Evolutionary conservation across 73 alveolate genomes (phyloP).

Genomic region (Paramecium primaurelia): DNA sequence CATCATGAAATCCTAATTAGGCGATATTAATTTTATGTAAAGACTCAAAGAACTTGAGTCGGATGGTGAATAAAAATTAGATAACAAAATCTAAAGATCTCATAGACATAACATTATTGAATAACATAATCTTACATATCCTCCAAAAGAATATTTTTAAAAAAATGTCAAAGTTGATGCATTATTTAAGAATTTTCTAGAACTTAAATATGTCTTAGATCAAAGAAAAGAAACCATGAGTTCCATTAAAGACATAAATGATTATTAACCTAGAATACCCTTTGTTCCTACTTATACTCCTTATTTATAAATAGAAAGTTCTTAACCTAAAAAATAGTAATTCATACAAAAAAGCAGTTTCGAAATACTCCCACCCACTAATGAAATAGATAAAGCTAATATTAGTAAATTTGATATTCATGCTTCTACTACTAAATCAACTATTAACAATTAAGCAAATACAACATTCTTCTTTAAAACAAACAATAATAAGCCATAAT

Average conservation of each 20-base stretch:
- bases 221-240: not conserved
- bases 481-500: not conserved
- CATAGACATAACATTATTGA: not conserved
- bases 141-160: constrained; percentile 31
- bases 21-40: not conserved
- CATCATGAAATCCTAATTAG: not conserved
- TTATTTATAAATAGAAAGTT: not conserved
- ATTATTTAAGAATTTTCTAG: not conserved
- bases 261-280: not conserved
- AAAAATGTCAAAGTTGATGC: not conserved
- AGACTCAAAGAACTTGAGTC: not conserved
- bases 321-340: not conserved
- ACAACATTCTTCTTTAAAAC: not conserved
- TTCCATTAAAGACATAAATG: not conserved
- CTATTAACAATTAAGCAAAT: not conserved
- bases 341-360: not conserved
- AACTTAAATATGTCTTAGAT: not conserved
- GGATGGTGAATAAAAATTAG: not conserved
- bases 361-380: not conserved
- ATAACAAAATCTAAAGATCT: not conserved
- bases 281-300: not conserved
- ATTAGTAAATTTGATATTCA: not conserved
- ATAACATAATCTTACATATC: not conserved
- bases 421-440: not conserved
- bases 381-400: not conserved